These are phyloP conservation scores for Chaetomium sp. DNA, from an alignment of 2,329 filamentous ascomycete species.

Conservation along the genomic window DNA sequence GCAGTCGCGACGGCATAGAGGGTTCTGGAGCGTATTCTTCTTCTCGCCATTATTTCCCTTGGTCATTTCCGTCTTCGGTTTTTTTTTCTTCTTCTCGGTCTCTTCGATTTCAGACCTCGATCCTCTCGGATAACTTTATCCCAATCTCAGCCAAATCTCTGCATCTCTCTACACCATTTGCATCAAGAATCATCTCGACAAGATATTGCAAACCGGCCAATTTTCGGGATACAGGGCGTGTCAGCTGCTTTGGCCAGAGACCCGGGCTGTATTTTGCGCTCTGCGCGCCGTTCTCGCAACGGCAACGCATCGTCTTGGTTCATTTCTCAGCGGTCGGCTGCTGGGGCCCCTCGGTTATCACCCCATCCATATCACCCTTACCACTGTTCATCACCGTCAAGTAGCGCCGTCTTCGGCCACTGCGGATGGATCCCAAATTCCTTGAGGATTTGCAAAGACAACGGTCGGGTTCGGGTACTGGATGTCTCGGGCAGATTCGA, in stretches of 20 bases:
- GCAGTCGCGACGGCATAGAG: constrained; percentile 31
- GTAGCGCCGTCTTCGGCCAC: background rate
- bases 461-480: background rate
- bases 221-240: background rate
- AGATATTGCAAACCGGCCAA: constrained; percentile 1
- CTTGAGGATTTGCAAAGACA: background rate
- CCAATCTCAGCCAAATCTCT: constrained; percentile 7
- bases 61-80: constrained; percentile 8
- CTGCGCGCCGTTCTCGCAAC: background rate
- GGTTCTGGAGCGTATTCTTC: constrained; percentile 22
- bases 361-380: background rate
- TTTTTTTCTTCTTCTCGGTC: background rate
- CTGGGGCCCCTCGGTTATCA: background rate
- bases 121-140: constrained; percentile 15
- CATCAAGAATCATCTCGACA: constrained; percentile 7
- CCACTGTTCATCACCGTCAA: background rate
- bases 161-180: constrained; percentile 11
- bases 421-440: background rate
- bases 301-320: constrained; percentile 3
- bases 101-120: constrained; percentile 14
- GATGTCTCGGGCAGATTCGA: background rate
- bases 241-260: background rate
- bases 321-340: constrained; percentile 1
- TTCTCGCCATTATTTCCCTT: constrained; percentile 1
- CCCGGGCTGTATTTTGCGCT: constrained; percentile 13